A percentile compares a stretch with the other conserved stretches of the same genome.
These are phyloP conservation scores for Dictyophora rubrovolvata DNA, from an alignment of 768 basidiomycete species.

Conservation along the genomic window DNA sequence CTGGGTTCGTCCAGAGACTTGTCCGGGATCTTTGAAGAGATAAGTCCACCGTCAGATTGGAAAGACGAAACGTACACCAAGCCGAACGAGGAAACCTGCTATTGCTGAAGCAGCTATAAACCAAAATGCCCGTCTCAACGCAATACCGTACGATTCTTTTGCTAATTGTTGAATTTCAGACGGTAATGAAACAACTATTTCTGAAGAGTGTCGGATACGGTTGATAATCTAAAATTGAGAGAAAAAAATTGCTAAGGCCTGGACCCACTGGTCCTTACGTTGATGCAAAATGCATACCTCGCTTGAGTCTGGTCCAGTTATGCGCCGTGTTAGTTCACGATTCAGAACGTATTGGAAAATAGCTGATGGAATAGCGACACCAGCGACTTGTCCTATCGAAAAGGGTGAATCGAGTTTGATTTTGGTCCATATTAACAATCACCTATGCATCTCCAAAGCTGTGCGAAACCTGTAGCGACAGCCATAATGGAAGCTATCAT, in stretches of 20 bases:
- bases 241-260: background rate
- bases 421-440: background rate
- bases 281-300: conserved; percentile 29
- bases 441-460: conserved; percentile 57
- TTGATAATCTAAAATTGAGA: conserved; percentile 43
- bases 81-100: conserved; percentile 46
- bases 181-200: conserved; percentile 41
- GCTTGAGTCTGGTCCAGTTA: conserved; percentile 41
- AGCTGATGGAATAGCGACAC: conserved; percentile 57
- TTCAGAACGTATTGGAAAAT: conserved; percentile 54
- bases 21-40: conserved; percentile 30
- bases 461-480: conserved; percentile 58
- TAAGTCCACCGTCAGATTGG: background rate
- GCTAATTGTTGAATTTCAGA: conserved; percentile 42
- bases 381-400: conserved; percentile 57
- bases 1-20: conserved; percentile 23
- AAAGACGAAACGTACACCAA: conserved; percentile 37
- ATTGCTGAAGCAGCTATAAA: conserved; percentile 49
- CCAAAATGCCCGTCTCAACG: conserved; percentile 52
- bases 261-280: background rate
- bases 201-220: conserved; percentile 51
- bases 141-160: conserved; percentile 48
- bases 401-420: background rate
- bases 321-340: conserved; percentile 41
- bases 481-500: conserved; percentile 47